Evolutionary conservation across 2,329 filamentous ascomycete species (phyloP).

Genomic region (Teratosphaeria pseudoeucalypti): DNA sequence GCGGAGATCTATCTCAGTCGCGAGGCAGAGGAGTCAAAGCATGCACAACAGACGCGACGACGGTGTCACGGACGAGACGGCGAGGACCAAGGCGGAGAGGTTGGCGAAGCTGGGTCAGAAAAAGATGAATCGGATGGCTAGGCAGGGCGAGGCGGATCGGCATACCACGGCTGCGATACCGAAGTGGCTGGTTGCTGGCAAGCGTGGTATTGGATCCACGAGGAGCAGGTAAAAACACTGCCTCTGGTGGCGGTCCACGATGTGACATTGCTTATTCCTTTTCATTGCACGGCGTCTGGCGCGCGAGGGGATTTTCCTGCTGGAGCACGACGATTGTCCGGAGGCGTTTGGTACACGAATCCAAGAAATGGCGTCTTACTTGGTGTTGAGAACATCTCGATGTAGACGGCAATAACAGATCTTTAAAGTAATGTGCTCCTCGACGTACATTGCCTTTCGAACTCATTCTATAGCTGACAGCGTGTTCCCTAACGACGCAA

Average conservation of each 20-base stretch:
- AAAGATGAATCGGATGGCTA: slow-evolving; percentile 97
- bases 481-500: too few relatives aligned
- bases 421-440: too few relatives aligned
- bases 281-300: not conserved
- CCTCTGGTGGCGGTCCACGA: not conserved
- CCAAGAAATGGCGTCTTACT: not conserved
- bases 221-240: slow-evolving; percentile 35
- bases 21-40: slow-evolving; percentile 54
- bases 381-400: not conserved
- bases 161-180: slow-evolving; percentile 70
- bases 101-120: slow-evolving; percentile 85
- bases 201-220: slow-evolving; percentile 89
- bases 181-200: slow-evolving; percentile 89
- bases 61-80: slow-evolving; percentile 59
- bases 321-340: too few relatives aligned
- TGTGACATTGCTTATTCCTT: not conserved
- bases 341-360: not conserved
- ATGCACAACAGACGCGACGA: slow-evolving; percentile 59
- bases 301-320: not conserved
- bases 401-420: not conserved
- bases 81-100: slow-evolving; percentile 70
- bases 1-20: slow-evolving; percentile 51
- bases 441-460: too few relatives aligned
- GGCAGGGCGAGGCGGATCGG: slow-evolving; percentile 92
- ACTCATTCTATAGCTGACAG: too few relatives aligned